Percentiles rank a stretch among this genome's conserved stretches.
phyloP scores from a whole-genome alignment of 2,329 filamentous ascomycete species.

The Pyrenochaeta sp. region DNA sequence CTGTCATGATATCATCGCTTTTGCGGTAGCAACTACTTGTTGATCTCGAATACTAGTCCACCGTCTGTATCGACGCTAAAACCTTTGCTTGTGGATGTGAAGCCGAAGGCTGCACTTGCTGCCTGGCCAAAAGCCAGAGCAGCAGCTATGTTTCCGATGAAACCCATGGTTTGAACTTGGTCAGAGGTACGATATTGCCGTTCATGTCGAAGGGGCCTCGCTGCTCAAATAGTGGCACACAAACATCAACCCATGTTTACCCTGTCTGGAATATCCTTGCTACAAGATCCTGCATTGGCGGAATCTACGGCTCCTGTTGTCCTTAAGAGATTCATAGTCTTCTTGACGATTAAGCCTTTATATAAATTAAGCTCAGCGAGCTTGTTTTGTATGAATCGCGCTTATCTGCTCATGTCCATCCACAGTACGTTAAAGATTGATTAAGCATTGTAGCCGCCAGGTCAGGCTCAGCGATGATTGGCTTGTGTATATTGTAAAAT shows the following conservation, averaged over 20 bases:
- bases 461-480: background rate
- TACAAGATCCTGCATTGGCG: background rate
- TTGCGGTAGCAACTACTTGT: conserved; percentile 12
- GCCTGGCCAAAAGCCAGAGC: conserved; percentile 13
- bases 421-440: background rate
- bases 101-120: conserved; percentile 26
- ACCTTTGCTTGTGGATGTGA: conserved; percentile 25
- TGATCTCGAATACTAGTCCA: conserved; percentile 29
- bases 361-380: background rate
- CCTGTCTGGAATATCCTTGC: background rate
- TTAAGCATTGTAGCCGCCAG: background rate
- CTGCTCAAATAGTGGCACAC: background rate
- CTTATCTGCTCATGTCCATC: background rate
- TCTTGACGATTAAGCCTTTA: background rate
- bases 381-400: background rate
- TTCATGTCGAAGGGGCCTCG: background rate
- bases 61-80: conserved; percentile 33
- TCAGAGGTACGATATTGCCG: background rate
- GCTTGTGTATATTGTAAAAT: background rate
- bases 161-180: conserved; percentile 8
- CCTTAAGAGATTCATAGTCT: background rate
- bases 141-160: background rate
- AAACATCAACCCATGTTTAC: background rate
- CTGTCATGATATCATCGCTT: background rate
- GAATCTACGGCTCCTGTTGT: background rate